Percentiles rank a stretch among this genome's conserved stretches.
Evolutionary conservation across 2,329 filamentous ascomycete genomes (phyloP).

Genomic region (Colletotrichum noveboracense): DNA sequence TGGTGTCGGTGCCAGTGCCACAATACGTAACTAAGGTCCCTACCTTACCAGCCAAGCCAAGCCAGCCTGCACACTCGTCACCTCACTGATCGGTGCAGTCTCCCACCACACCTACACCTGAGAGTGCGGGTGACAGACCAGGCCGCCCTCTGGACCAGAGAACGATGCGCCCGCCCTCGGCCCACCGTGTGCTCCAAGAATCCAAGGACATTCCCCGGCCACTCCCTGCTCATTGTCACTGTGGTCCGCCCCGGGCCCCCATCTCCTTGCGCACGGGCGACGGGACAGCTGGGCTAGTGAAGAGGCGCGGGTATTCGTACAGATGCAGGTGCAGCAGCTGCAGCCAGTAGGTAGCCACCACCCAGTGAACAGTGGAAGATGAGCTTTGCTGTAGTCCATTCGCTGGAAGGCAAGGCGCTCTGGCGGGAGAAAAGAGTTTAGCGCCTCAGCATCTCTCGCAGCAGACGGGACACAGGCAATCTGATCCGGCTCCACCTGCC

Average conservation of each 20-base stretch:
- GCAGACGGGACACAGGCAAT: not conserved
- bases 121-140: not conserved
- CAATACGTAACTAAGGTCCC: not conserved
- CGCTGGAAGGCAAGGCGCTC: not conserved
- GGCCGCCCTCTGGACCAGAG: not conserved
- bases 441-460: not conserved
- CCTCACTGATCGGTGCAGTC: not conserved
- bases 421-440: not conserved
- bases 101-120: not conserved
- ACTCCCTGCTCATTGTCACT: not conserved
- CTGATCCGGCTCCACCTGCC: slow-evolving; percentile 12
- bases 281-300: not conserved
- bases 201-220: not conserved
- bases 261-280: not conserved
- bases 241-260: not conserved
- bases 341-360: not conserved
- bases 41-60: not conserved
- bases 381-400: not conserved
- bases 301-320: not conserved
- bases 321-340: not conserved
- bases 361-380: not conserved
- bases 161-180: not conserved
- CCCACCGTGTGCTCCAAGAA: not conserved
- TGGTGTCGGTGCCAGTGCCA: not conserved
- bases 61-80: not conserved